Conservation (phyloP, 352 stramenopile species). For the Hyaloperonospora brassicae region DNA sequence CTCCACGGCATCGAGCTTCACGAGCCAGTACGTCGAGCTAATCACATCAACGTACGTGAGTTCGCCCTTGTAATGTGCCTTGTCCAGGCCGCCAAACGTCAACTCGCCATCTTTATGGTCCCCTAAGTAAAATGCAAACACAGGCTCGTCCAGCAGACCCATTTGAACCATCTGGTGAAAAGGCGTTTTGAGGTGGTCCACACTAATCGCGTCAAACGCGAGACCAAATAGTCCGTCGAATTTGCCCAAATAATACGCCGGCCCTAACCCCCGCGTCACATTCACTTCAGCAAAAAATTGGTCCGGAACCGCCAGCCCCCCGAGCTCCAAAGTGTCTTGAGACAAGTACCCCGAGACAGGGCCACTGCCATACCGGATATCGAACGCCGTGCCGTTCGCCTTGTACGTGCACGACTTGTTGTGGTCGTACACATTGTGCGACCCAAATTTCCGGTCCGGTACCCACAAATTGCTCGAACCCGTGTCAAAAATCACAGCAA, state of each 20-base stretch:
- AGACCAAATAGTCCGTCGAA: constrained; percentile 98
- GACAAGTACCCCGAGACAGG: constrained; percentile 89
- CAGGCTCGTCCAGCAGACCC: constrained; percentile 74
- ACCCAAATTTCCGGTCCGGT: constrained; percentile 68
- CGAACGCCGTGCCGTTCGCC: constrained; percentile 88
- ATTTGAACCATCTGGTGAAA: constrained; percentile 92
- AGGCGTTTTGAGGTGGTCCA: constrained; percentile 88
- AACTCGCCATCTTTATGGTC: constrained; percentile 75
- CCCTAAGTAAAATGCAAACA: constrained; percentile 96
- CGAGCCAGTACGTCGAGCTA: constrained; percentile 61
- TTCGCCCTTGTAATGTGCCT: constrained; percentile 90
- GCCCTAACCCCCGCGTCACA: constrained; percentile 91
- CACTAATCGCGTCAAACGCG: constrained; percentile 91
- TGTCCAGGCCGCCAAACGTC: constrained; percentile 77
- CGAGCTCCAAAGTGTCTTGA: constrained; percentile 76
- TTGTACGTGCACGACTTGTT: constrained; percentile 80
- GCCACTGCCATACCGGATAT: constrained; percentile 93
- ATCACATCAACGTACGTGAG: constrained; percentile 85
- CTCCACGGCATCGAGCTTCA: constrained; percentile 63
- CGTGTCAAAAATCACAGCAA: constrained; percentile 96
- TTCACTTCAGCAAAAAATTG: constrained; percentile 95
- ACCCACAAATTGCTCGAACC: constrained; percentile 97
- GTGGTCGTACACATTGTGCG: constrained; percentile 86
- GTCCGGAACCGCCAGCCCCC: constrained; percentile 48
- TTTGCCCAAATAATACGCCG: constrained; percentile 92